These are phyloP conservation scores for Camelina sativa DNA, from an alignment of 345 rosid genomes.

Conservation along the genomic window DNA sequence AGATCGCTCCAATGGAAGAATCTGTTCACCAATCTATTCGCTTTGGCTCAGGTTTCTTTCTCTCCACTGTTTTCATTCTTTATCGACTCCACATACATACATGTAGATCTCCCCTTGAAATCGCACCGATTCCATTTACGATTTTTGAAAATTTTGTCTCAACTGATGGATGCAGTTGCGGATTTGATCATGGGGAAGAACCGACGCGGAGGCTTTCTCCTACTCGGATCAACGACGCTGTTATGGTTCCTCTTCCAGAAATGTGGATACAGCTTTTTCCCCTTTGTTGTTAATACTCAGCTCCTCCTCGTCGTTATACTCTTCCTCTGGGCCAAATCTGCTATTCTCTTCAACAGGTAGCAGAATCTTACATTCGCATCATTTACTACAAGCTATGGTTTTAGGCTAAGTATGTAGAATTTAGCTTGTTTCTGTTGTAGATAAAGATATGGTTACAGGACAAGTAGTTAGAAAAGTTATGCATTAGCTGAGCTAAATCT, in stretches of 20 bases:
- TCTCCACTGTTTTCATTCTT: not conserved
- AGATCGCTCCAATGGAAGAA: constrained; percentile 6
- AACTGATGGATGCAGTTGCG: constrained; percentile 50
- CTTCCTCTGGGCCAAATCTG: constrained; percentile 98
- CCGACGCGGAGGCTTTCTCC: constrained; percentile 50
- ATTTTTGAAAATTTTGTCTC: not conserved
- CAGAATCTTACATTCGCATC: not conserved
- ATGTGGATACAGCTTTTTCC: constrained; percentile 70
- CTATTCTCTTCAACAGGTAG: constrained; percentile 83
- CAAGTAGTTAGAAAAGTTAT: not conserved
- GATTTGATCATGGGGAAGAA: constrained; percentile 83
- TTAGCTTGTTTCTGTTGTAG: not conserved
- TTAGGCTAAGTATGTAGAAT: not conserved
- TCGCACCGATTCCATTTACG: constrained; percentile 4
- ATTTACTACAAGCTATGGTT: not conserved
- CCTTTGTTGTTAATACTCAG: constrained; percentile 64
- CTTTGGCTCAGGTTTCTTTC: constrained; percentile 33
- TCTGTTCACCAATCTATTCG: not conserved
- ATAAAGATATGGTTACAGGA: not conserved
- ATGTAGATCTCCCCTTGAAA: constrained; percentile 23
- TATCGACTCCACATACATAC: not conserved
- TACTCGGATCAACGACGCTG: constrained; percentile 60
- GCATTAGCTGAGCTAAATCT: not conserved
- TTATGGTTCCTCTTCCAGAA: constrained; percentile 78
- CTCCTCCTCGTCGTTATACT: constrained; percentile 68